Conservation (phyloP, 1,284 basidiomycete genomes). For the Sphagnurus paluster region DNA sequence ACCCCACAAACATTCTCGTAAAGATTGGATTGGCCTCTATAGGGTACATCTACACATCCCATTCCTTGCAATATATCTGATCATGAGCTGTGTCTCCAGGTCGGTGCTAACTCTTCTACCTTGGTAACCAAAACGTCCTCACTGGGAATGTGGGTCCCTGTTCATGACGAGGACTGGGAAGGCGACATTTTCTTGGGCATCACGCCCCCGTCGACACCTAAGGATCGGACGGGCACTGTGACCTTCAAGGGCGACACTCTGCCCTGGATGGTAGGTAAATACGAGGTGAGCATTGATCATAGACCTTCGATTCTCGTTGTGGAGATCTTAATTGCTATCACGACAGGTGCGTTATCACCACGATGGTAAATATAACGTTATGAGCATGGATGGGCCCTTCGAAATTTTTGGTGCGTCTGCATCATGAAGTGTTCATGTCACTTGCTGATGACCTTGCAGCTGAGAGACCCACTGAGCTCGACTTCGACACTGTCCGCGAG, state of each 20-base stretch:
- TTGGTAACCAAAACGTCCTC: constrained; percentile 87
- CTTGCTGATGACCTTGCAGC: constrained; percentile 44
- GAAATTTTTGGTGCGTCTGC: constrained; percentile 81
- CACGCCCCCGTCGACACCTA: constrained; percentile 35
- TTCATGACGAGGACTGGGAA: constrained; percentile 92
- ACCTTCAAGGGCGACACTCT: constrained; percentile 78
- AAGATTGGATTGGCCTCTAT: constrained; percentile 98
- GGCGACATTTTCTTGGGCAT: constrained; percentile 75
- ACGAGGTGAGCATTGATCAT: constrained; percentile 67
- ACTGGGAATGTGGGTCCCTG: constrained; percentile 90
- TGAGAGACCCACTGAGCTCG: constrained; percentile 59
- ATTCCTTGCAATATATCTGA: constrained; percentile 6
- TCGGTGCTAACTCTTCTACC: constrained; percentile 83
- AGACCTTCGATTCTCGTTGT: background rate
- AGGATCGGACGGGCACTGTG: constrained; percentile 65
- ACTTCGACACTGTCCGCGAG: constrained; percentile 64
- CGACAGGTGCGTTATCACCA: constrained; percentile 80
- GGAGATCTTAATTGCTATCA: constrained; percentile 9
- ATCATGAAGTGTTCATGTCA: background rate
- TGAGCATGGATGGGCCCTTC: constrained; percentile 80
- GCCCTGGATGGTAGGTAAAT: constrained; percentile 85
- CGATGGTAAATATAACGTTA: constrained; percentile 95
- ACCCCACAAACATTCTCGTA: constrained; percentile 84
- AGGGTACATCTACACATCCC: constrained; percentile 41
- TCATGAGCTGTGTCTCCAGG: constrained; percentile 39